Evolutionary conservation across 73 alveolate species (phyloP).

Genomic region (Tetrahymena borealis): DNA sequence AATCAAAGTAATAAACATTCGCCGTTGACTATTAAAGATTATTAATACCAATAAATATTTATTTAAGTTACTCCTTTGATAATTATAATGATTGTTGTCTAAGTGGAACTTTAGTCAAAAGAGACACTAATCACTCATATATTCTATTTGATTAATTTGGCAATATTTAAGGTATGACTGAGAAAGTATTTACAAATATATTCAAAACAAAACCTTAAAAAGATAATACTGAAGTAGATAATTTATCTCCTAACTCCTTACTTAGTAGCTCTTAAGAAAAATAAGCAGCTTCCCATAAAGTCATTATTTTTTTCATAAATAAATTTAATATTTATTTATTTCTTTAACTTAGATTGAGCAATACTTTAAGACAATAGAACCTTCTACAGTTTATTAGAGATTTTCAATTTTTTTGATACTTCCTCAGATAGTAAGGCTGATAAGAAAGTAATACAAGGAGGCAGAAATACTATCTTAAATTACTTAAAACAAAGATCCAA

Average conservation of each 20-base stretch:
- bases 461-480: neutral
- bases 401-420: neutral
- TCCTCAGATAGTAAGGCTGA: neutral
- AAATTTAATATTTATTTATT: neutral
- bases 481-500: neutral
- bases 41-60: neutral
- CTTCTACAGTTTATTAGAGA: neutral
- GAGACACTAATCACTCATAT: neutral
- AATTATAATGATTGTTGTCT: neutral
- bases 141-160: neutral
- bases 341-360: neutral
- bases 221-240: neutral
- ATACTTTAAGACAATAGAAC: neutral
- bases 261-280: too few species aligned
- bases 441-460: neutral
- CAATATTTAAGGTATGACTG: neutral
- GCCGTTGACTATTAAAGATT: neutral
- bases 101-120: neutral
- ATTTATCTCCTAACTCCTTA: too few species aligned
- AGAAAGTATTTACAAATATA: neutral
- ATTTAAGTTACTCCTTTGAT: neutral
- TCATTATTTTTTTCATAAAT: neutral
- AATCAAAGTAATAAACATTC: neutral
- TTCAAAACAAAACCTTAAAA: neutral
- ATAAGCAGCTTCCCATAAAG: too few species aligned